Conservation (phyloP, 495 filamentous ascomycete genomes). For the Polyplosphaeria fusca region DNA sequence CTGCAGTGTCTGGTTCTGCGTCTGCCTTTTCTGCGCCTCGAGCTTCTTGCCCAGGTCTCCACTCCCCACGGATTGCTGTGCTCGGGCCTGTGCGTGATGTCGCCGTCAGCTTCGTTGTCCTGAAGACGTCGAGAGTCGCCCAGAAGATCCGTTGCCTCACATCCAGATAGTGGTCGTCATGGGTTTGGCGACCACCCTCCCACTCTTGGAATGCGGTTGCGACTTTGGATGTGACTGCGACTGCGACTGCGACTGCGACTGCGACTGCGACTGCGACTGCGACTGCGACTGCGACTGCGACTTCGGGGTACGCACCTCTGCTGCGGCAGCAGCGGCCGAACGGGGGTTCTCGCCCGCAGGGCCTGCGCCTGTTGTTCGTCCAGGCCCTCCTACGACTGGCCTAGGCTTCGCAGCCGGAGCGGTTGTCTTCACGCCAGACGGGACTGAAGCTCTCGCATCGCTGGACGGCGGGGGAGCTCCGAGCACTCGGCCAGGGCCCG, state of each 20-base stretch:
- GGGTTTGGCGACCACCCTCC: neutral
- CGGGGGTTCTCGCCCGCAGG: slow-evolving; percentile 8
- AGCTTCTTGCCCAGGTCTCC: slow-evolving; percentile 28
- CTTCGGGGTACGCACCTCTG: slow-evolving; percentile 28
- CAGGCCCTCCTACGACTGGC: slow-evolving; percentile 16
- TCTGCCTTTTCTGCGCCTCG: slow-evolving; percentile 30
- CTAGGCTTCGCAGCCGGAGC: neutral
- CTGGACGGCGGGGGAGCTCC: slow-evolving; percentile 18
- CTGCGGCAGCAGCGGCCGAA: slow-evolving; percentile 24
- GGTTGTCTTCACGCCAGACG: slow-evolving; percentile 5
- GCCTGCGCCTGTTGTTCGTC: slow-evolving; percentile 8
- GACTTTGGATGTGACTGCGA: too few relatives aligned
- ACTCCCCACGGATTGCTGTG: slow-evolving; percentile 8
- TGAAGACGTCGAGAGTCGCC: neutral
- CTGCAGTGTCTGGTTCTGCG: slow-evolving; percentile 27
- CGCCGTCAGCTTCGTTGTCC: slow-evolving; percentile 14
- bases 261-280: neutral
- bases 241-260: too few relatives aligned
- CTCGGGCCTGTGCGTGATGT: slow-evolving; percentile 12
- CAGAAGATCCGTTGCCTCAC: slow-evolving; percentile 1
- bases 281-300: neutral
- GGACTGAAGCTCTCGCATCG: slow-evolving; percentile 20
- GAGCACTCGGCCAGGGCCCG: slow-evolving; percentile 18
- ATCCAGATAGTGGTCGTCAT: slow-evolving; percentile 26
- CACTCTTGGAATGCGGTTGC: neutral